These are phyloP conservation scores for Aegilops bicornis DNA, from an alignment of 176 grass and related monocot species.

Conservation along the genomic window DNA sequence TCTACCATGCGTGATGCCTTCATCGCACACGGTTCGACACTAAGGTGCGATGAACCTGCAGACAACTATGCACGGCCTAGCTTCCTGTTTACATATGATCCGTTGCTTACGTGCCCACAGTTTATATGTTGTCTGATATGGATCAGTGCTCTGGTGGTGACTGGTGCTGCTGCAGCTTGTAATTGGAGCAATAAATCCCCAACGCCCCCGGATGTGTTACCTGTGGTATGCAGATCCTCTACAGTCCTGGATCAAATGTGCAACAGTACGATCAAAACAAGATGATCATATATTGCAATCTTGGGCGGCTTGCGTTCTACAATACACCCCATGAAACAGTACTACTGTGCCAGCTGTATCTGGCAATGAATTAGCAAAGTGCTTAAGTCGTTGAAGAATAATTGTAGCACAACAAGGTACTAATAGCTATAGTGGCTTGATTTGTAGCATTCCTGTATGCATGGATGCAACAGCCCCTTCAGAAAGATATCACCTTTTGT, in stretches of 20 bases:
- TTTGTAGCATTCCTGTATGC: neutral
- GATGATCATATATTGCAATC: neutral
- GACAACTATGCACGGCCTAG: neutral
- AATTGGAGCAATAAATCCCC: neutral
- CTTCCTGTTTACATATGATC: neutral
- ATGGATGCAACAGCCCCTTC: no score
- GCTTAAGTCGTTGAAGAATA: constrained; percentile 1
- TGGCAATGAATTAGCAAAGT: neutral
- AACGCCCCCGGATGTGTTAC: neutral
- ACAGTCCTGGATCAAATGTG: neutral
- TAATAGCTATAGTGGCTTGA: neutral
- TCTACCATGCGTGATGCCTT: no score
- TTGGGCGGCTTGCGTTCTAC: neutral
- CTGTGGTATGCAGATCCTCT: neutral
- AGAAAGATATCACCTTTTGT: neutral
- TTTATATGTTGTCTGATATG: neutral
- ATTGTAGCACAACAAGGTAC: neutral
- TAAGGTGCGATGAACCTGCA: neutral
- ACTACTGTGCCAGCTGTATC: neutral
- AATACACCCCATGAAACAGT: neutral
- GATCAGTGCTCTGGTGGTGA: neutral
- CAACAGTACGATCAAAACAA: neutral
- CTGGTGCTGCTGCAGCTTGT: neutral
- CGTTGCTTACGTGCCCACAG: neutral
- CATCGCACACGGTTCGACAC: no score